Base-by-base conservation (phyloP, 2,329 filamentous ascomycete species). In the Aspergillus tubingensis region DNA sequence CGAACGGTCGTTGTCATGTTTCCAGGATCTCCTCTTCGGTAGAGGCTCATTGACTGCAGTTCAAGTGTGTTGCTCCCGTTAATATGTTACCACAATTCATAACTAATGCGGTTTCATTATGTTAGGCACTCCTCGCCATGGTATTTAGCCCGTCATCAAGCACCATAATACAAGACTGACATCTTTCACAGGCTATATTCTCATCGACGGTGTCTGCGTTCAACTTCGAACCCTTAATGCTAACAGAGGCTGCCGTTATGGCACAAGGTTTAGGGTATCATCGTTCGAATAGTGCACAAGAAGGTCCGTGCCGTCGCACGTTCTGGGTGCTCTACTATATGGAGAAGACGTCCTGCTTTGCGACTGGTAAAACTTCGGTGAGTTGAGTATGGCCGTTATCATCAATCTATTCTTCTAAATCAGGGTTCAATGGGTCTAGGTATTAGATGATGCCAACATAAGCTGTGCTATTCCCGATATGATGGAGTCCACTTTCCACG, bases 261-360 rank as follows among this genome's bases (percentile, higher is more conserved):
- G 73, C 72, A 13, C 66, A 73, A 41, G 57, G 63, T 1, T 61
- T 77, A 7, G 69, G 71, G 2, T 74, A 72, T 56, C 72, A 75
- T 30, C 70, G 70, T 43, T 60, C 63, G 8, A 62, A 55, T 15
- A 47, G 38, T 5, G 57, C 65, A 19, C 65, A 59, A 52, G 62
- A 57, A 36, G 64, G 25, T 50, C 39, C 60, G 17, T 58, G 61
- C 10, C 64, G 68, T 32, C 67, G 69, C 27, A 74, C 74, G 0
- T 80, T 80, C 57, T 80, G 77, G 77, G 72, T 76, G 0, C 67
- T 79, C 7, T 79, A 79, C 57, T 67, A 66, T 15, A 52, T 80
- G 30, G 78, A 80, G 53, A 79, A 80, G 58, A 69, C 70, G 8
- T 64, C 64, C 0, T 72, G 67, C 43, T 77, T 79, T 50, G 67